These are phyloP conservation scores for Sisymbrium irio DNA, from an alignment of 345 rosid species.

Conservation along the genomic window DNA sequence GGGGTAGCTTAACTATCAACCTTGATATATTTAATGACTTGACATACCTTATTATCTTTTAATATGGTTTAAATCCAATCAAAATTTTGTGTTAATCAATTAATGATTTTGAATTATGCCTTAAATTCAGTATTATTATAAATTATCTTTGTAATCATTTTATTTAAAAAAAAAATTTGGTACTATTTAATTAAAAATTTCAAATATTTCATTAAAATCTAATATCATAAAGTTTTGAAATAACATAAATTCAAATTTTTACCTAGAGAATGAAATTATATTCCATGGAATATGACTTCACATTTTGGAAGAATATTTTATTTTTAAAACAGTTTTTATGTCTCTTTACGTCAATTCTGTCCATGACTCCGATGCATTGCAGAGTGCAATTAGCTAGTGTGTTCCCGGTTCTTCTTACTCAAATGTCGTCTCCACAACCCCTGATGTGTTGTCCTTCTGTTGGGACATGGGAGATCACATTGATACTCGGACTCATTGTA, in stretches of 20 bases:
- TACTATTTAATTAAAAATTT: too few species aligned
- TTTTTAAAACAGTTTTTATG: too few species aligned
- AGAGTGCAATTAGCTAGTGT: neutral
- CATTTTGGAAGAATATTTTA: neutral
- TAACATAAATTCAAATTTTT: neutral
- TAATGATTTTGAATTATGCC: neutral
- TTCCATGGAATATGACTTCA: slow-evolving; percentile 1
- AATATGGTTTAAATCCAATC: neutral
- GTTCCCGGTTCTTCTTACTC: neutral
- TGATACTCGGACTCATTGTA: neutral
- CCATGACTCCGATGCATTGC: neutral
- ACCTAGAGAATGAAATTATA: neutral
- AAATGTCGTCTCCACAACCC: neutral
- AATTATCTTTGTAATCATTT: neutral
- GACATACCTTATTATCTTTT: too few species aligned
- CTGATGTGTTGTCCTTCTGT: too few species aligned
- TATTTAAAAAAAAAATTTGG: too few species aligned
- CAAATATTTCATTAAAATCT: too few species aligned
- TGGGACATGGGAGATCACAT: neutral
- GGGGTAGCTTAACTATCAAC: too few species aligned
- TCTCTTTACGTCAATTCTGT: neutral
- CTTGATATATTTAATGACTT: too few species aligned
- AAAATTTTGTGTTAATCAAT: neutral
- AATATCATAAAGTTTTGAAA: neutral
- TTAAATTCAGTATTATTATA: neutral